Evolutionary conservation across 2,329 filamentous ascomycete genomes (phyloP).

Genomic region (Lasiodiplodia citricola): DNA sequence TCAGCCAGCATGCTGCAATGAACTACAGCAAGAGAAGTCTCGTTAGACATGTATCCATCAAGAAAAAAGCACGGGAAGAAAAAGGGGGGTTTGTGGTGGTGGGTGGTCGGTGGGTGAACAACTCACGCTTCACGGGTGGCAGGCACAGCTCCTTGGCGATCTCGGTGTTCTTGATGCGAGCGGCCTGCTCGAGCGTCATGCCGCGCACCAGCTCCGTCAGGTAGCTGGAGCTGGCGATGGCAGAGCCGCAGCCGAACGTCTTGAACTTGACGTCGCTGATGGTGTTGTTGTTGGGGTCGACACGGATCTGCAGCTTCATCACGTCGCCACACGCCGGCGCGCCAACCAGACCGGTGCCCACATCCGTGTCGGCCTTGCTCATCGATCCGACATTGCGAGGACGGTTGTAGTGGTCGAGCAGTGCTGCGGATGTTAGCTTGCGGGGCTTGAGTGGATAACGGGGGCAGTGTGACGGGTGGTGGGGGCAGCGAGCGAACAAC

Average conservation of each 20-base stretch:
- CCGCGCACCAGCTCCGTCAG: conserved; percentile 92
- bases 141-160: conserved; percentile 95
- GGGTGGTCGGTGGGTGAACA: conserved; percentile 42
- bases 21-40: conserved; percentile 55
- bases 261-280: conserved; percentile 98
- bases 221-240: conserved; percentile 94
- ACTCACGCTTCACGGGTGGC: conserved; percentile 84
- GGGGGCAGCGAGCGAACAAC: neutral
- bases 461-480: neutral
- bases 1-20: conserved; percentile 94
- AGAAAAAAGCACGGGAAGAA: neutral
- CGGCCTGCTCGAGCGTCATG: conserved; percentile 95
- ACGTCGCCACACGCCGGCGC: conserved; percentile 92
- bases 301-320: conserved; percentile 92
- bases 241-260: conserved; percentile 93
- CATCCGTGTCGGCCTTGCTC: conserved; percentile 78
- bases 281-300: conserved; percentile 84
- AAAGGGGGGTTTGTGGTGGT: too few species aligned
- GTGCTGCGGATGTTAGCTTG: conserved; percentile 52
- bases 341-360: conserved; percentile 88
- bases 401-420: conserved; percentile 80
- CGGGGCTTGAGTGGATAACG: neutral
- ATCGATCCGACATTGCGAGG: conserved; percentile 81
- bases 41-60: neutral
- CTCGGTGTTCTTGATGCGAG: conserved; percentile 92